Base-by-base conservation (phyloP, 257 asterid species). In the Eucommia ulmoides region DNA sequence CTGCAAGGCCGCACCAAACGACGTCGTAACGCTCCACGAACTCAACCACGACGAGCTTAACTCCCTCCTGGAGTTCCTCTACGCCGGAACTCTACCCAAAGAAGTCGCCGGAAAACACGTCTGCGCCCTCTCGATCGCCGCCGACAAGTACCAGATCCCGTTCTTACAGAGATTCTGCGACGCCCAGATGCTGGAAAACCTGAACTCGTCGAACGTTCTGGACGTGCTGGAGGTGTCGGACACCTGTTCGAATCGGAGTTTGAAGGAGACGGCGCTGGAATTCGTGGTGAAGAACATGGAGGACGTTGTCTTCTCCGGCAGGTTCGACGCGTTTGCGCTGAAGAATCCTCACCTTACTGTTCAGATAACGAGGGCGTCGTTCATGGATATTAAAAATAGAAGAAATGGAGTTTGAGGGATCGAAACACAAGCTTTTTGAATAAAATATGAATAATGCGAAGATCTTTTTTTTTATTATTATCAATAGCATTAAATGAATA, bases 301-400 rank as follows among this genome's bases (percentile, higher is more conserved):
- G 49, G 97, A 84, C 17, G 55, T 88, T 0, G 94, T 88, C 18
- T 88, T 88, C 58, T 80, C 97, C 0, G 47, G 80, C 0, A 64
- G 76, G 18, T 88, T 84, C 35, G 97, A 88, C 49, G 81, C 72
- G 0, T 88, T 88, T 63, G 97, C 97, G 3, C 87, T 82, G 22
- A 88, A 79, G 70, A 88, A 88, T 46, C 97, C 97, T 51, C 97
- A 88, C 60, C 58, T 88, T 10, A 82, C 84, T 55, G 97, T 84
- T 24, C 95, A 84, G 55, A 88, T 88, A 19, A 88, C 97, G 0
- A 75, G 95, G 69, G 82, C 97, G 1, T 88, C 95, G 1, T 88
- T 81, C 54, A 66, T 84, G 79, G 95, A 84, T 54, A 74, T 84
- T 33, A 75, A 73, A 52, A 84, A 68, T 67, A 64, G 42, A 33